These are phyloP conservation scores for Phytophthora fragariaefolia DNA, from an alignment of 352 stramenopile genomes.

Conservation along the genomic window DNA sequence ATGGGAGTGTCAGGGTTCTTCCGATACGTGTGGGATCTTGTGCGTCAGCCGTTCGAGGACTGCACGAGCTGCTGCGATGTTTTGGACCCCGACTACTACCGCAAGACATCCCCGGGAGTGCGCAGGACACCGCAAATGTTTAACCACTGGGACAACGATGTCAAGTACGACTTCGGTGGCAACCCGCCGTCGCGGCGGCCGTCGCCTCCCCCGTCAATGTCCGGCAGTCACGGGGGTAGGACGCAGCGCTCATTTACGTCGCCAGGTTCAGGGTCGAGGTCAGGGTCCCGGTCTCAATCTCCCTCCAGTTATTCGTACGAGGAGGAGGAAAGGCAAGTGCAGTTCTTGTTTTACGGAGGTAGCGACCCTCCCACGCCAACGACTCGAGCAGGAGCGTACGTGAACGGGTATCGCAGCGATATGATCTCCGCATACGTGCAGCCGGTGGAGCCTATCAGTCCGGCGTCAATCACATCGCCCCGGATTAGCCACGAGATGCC, in stretches of 20 bases:
- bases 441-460: slow-evolving; percentile 21
- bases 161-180: slow-evolving; percentile 36
- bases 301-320: slow-evolving; percentile 43
- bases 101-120: slow-evolving; percentile 46
- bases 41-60: slow-evolving; percentile 43
- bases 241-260: slow-evolving; percentile 33
- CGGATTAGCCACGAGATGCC: slow-evolving; percentile 58
- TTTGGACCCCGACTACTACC: slow-evolving; percentile 42
- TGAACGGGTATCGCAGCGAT: slow-evolving; percentile 39
- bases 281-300: slow-evolving; percentile 17
- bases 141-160: slow-evolving; percentile 37
- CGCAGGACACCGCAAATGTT: slow-evolving; percentile 38
- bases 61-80: slow-evolving; percentile 45
- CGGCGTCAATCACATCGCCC: slow-evolving; percentile 35
- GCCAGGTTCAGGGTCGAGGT: slow-evolving; percentile 20
- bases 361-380: slow-evolving; percentile 46
- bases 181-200: slow-evolving; percentile 22
- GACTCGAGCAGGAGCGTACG: slow-evolving; percentile 24
- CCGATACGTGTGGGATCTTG: slow-evolving; percentile 33
- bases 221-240: slow-evolving; percentile 1
- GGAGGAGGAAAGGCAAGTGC: slow-evolving; percentile 41
- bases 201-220: slow-evolving; percentile 23
- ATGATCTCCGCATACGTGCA: slow-evolving; percentile 42
- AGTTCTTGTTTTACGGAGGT: slow-evolving; percentile 69
- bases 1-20: slow-evolving; percentile 35